Conservation (phyloP, 2,329 filamentous ascomycete genomes). For the Stylonectria norvegica region DNA sequence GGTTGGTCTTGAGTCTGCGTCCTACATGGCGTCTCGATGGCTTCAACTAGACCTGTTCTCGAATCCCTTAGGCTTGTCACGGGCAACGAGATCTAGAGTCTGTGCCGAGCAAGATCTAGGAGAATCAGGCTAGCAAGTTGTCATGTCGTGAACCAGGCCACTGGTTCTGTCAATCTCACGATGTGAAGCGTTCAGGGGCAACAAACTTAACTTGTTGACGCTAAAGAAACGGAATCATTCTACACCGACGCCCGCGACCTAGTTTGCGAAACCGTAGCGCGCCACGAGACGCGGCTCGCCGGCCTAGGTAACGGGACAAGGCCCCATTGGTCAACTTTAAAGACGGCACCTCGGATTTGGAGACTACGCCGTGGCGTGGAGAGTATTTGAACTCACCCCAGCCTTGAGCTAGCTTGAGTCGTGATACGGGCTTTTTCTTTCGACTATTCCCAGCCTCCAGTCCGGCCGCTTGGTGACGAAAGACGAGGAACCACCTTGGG, state of each 20-base stretch:
- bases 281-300: constrained; percentile 17
- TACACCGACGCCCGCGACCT: constrained; percentile 6
- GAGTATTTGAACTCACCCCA: constrained; percentile 18
- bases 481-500: constrained; percentile 1
- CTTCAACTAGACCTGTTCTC: neutral
- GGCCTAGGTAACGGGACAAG: constrained; percentile 17
- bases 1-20: no score
- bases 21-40: constrained; percentile 1
- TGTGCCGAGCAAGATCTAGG: constrained; percentile 8
- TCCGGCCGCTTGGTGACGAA: no score
- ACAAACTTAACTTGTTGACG: neutral
- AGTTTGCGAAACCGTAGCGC: constrained; percentile 13
- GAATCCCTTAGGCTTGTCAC: no score
- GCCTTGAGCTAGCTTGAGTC: constrained; percentile 3
- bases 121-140: constrained; percentile 4
- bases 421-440: constrained; percentile 6
- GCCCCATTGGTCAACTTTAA: constrained; percentile 20
- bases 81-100: neutral
- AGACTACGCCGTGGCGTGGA: constrained; percentile 19
- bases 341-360: constrained; percentile 25
- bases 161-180: neutral
- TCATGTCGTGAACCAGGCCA: constrained; percentile 5
- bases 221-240: constrained; percentile 12
- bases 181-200: neutral
- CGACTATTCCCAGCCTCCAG: no score